Conservation (phyloP, 2,329 filamentous ascomycete genomes). For the Epichloe festucae region DNA sequence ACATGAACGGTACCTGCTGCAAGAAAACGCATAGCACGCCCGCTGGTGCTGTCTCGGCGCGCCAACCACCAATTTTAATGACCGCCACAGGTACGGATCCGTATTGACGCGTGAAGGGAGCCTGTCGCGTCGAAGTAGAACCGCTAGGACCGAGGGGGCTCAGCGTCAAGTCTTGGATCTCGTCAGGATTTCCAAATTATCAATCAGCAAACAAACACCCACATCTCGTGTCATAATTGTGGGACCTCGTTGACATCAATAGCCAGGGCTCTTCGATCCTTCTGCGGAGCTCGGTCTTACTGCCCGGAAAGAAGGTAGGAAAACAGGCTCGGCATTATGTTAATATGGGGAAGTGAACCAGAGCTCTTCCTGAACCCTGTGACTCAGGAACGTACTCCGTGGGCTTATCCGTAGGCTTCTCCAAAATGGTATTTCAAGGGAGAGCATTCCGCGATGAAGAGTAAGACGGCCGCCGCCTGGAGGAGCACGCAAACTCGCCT, state of each 20-base stretch:
- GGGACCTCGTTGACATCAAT: slow-evolving; percentile 6
- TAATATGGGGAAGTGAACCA: not conserved
- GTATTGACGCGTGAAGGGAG: slow-evolving; percentile 10
- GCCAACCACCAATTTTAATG: slow-evolving; percentile 8
- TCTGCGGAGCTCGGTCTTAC: slow-evolving; percentile 6
- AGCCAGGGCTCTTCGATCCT: not conserved
- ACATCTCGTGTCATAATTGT: slow-evolving; percentile 11
- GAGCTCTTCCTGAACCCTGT: not conserved
- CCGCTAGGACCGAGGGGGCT: not conserved
- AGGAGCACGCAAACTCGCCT: not conserved
- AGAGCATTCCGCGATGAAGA: not conserved
- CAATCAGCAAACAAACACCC: slow-evolving; percentile 19
- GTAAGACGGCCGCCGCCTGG: not conserved
- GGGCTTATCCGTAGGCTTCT: too few species aligned
- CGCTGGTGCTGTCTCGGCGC: not conserved
- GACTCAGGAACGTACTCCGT: not conserved
- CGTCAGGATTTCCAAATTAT: slow-evolving; percentile 12
- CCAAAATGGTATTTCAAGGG: not conserved
- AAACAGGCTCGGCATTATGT: slow-evolving; percentile 1
- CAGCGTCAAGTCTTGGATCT: slow-evolving; percentile 8
- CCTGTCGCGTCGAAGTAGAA: slow-evolving; percentile 12
- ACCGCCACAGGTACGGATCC: not conserved
- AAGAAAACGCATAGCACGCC: not conserved
- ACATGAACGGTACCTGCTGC: slow-evolving; percentile 4
- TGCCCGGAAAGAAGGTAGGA: slow-evolving; percentile 13